Evolutionary conservation across 345 rosid genomes (phyloP), one percentile per base, ranked within the genome.

Genomic region (Lumnitzera racemosa): DNA sequence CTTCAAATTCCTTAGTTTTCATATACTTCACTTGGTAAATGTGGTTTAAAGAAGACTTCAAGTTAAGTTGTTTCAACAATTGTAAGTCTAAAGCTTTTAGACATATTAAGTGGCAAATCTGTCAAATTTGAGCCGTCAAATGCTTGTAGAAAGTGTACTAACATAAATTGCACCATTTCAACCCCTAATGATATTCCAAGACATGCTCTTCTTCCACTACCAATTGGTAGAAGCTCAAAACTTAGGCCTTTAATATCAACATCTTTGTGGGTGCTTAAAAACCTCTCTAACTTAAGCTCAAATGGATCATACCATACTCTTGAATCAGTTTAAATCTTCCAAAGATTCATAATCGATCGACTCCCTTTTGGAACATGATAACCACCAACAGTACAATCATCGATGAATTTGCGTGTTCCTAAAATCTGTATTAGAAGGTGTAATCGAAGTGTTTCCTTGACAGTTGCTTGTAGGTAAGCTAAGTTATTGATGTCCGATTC

Each of bases 201-300:
- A 41, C 83, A 81, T 1, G 52, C 27, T 46, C 80, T 65, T 50
- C 86, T 71, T 1, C 86, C 81, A 4, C 66, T 47, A 36, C 86
- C 81, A 59, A 81, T 78, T 14, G 86, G 82, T 11, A 78, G 54
- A 10, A 72, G 55, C 17, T 66, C 78, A 25, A 70, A 75, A 64
- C 71, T 47, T 49, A 64, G 67, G 7, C 81, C 83, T 48, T 23
- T 69, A 1, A 73, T 72, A 51, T 75, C 77, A 25, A 75, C 51
- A 13, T 72, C 69, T 25, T 31, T 57, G 53, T 72, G 69, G 17
- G 57, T 74, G 1, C 57, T 66, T 1, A 79, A 15, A 51, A 80
- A 80, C 25, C 82, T 70, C 46, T 81, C 75, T 0, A 80, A 82
- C 56, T 48, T 56, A 58, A 77, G 75, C 61, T 72, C 76, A 15